A percentile compares a stretch with the other conserved stretches of the same genome.
phyloP scores from a whole-genome alignment of 495 filamentous ascomycete genomes.

The Corynascus novoguineensis region DNA sequence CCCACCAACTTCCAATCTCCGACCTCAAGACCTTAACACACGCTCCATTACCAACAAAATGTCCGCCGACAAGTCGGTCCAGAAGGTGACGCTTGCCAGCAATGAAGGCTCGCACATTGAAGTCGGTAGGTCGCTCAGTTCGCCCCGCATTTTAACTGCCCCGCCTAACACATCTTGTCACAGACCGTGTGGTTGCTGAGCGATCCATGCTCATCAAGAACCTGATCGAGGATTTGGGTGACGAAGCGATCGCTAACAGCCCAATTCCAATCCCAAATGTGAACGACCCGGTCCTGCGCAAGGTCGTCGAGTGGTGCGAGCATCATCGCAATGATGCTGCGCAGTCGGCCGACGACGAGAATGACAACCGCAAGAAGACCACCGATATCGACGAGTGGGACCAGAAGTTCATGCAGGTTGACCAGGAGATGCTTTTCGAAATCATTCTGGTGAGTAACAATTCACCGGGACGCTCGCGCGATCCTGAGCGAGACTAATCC shows the following conservation, averaged over 20 bases:
- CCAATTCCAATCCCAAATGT: conserved; percentile 80
- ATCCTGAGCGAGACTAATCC: conserved; percentile 5
- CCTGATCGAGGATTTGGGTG: conserved; percentile 89
- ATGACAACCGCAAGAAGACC: conserved; percentile 92
- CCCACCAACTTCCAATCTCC: no score
- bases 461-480: not conserved
- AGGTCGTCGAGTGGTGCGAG: conserved; percentile 96
- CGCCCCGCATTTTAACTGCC: conserved; percentile 1
- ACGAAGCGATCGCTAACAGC: conserved; percentile 55
- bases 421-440: conserved; percentile 99
- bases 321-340: conserved; percentile 88
- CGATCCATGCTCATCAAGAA: conserved; percentile 95
- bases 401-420: conserved; percentile 99
- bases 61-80: conserved; percentile 11
- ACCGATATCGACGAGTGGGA: conserved; percentile 99
- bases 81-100: conserved; percentile 18
- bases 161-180: conserved; percentile 3
- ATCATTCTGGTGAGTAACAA: conserved; percentile 83
- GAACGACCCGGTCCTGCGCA: conserved; percentile 85
- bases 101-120: conserved; percentile 15
- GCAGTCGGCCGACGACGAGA: conserved; percentile 72
- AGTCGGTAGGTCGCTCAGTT: conserved; percentile 13
- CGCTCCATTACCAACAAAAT: conserved; percentile 3
- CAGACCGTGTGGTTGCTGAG: conserved; percentile 77
- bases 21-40: not conserved